phyloP scores from a whole-genome alignment of 208 protist species.

The Trypanosoma platydactyli region DNA sequence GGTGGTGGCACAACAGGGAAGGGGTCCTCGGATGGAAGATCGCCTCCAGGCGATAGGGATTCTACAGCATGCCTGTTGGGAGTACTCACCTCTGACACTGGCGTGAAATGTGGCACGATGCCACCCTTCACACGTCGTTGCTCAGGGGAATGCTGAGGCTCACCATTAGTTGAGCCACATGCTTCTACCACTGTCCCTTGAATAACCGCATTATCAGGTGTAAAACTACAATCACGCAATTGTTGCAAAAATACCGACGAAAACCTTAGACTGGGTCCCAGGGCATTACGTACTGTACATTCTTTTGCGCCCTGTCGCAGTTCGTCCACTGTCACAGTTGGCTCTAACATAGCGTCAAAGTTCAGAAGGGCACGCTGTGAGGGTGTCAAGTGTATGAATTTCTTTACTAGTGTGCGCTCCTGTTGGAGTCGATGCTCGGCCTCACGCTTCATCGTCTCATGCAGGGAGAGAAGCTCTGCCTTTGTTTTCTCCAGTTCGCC shows the following conservation, averaged over 20 bases:
- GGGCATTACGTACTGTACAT: too few species aligned
- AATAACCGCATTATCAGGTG: neutral
- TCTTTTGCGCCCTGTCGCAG: neutral
- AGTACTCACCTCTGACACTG: neutral
- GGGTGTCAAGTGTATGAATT: conserved; percentile 21
- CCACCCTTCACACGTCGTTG: neutral
- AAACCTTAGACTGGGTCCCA: neutral
- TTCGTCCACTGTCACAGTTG: conserved; percentile 13
- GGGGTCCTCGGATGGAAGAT: neutral
- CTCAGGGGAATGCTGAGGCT: neutral
- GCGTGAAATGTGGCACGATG: neutral
- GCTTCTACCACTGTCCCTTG: neutral
- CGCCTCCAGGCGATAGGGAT: neutral
- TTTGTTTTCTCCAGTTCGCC: conserved; percentile 19
- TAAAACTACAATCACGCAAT: neutral
- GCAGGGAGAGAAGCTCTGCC: conserved; percentile 14
- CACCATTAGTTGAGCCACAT: neutral
- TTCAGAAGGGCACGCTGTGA: conserved; percentile 37
- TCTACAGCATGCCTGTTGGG: neutral
- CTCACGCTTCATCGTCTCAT: conserved; percentile 12
- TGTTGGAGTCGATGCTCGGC: neutral
- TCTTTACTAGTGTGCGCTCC: conserved; percentile 6
- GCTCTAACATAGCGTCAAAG: conserved; percentile 38
- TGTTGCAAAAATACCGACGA: neutral
- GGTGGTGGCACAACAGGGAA: too few species aligned